Evolutionary conservation across 345 rosid species (phyloP), one percentile per base, ranked within the genome.

Genomic region (Noccaea bulbosa): DNA sequence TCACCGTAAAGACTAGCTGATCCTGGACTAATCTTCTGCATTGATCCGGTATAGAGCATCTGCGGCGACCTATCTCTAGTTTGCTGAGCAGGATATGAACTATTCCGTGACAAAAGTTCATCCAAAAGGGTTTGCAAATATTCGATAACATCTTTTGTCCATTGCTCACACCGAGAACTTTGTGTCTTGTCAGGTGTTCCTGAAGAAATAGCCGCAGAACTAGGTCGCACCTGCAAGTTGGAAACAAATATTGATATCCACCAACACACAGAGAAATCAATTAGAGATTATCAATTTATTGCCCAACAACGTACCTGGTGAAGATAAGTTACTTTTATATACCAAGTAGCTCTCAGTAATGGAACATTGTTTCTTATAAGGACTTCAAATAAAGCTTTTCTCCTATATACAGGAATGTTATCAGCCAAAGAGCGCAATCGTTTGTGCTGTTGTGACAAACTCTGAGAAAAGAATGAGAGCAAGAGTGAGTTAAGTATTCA

Each of bases 141-240:
- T 15, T 92, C 98, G 79, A 87, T 81, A 72, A 95, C 88, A 81
- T 95, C 98, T 83, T 87, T 95, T 67, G 98, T 92, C 99, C 98
- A 95, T 40, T 85, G 83, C 77, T 95, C 99, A 52, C 97, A 71
- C 37, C 98, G 93, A 67, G 82, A 72, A 68, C 73, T 57, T 61
- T 84, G 96, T 64, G 77, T 73, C 78, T 84, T 87, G 62, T 89
- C 93, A 47, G 85, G 71, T 50, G 84, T 65, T 62, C 95, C 95
- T 39, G 91, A 88, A 80, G 88, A 83, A 67, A 77, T 79, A 76
- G 81, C 70, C 43, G 86, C 60, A 70, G 92, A 76, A 81, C 86
- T 80, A 74, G 90, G 90, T 15, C 90, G 87, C 45, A 84, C 86
- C 99, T 95, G 91, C 80, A 87, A 77, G 54, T 63, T 39, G 50